phyloP scores from a whole-genome alignment of 257 asterid genomes.

The Lithospermum erythrorhizon region DNA sequence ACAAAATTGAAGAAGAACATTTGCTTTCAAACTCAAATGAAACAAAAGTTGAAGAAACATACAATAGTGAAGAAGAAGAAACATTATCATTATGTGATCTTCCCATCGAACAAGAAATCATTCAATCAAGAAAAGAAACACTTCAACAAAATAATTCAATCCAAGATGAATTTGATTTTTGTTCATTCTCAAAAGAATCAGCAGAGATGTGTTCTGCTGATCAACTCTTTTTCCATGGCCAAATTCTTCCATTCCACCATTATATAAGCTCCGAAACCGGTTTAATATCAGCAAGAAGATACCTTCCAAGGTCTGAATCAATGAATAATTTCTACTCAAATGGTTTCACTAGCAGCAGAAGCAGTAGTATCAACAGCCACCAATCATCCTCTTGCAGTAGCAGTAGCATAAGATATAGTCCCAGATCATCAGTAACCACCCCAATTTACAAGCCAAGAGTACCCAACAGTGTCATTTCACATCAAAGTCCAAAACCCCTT shows the following conservation, averaged over 20 bases:
- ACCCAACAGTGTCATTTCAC: conserved; percentile 48
- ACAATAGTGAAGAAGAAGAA: conserved; percentile 21
- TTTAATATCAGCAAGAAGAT: too few species aligned
- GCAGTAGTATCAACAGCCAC: conserved; percentile 45
- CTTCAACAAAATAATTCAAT: background rate
- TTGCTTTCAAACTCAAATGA: background rate
- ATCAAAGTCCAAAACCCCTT: conserved; percentile 78
- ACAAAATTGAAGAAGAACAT: conserved; percentile 10
- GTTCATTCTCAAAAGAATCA: conserved; percentile 27
- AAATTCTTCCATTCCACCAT: conserved; percentile 57
- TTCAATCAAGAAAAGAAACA: conserved; percentile 15
- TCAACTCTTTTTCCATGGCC: conserved; percentile 66
- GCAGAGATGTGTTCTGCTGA: conserved; percentile 88
- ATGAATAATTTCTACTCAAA: conserved; percentile 33
- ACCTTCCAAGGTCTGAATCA: conserved; percentile 48
- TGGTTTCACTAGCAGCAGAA: conserved; percentile 45
- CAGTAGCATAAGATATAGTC: conserved; percentile 9
- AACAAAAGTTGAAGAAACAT: background rate
- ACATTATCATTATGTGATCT: conserved; percentile 73
- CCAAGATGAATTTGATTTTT: conserved; percentile 37
- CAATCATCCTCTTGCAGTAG: conserved; percentile 48
- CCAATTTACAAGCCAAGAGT: conserved; percentile 13
- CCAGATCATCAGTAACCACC: too few species aligned
- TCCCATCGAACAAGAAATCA: conserved; percentile 30
- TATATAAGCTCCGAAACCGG: too few species aligned